A percentile compares a stretch with the other conserved stretches of the same genome.
These are phyloP conservation scores for Tuber umbilicatum DNA, from an alignment of 495 filamentous ascomycete genomes.

Conservation along the genomic window DNA sequence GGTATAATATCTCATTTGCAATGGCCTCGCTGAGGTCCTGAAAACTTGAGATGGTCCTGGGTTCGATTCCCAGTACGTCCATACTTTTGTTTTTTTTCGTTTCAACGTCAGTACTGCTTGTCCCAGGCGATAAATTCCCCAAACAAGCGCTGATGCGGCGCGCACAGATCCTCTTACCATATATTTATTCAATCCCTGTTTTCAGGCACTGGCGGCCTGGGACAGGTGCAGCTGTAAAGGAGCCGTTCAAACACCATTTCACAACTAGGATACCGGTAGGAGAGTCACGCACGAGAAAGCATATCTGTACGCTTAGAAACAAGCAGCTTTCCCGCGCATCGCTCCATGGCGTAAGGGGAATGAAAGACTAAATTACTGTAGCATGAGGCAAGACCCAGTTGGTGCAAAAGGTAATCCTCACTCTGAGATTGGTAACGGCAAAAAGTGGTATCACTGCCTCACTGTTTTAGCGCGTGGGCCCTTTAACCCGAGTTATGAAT, in stretches of 20 bases:
- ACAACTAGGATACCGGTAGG: neutral
- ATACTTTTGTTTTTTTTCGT: constrained; percentile 5
- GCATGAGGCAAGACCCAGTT: neutral
- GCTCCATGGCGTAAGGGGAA: neutral
- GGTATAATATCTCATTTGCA: constrained; percentile 35
- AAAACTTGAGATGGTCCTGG: constrained; percentile 31
- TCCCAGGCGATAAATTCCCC: neutral
- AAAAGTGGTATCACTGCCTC: neutral
- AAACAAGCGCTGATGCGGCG: no score
- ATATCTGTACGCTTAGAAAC: neutral
- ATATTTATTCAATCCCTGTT: no score
- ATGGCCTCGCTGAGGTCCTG: neutral
- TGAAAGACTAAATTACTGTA: no score
- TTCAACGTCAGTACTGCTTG: neutral
- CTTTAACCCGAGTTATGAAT: neutral
- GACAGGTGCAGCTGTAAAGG: neutral
- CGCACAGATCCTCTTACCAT: no score
- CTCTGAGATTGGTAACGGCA: neutral
- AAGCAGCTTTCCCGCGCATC: neutral
- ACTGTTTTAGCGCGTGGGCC: neutral
- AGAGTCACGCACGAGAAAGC: neutral
- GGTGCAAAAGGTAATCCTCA: neutral
- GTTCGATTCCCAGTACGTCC: constrained; percentile 34
- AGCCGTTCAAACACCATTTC: neutral
- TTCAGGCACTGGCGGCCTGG: no score